These are phyloP conservation scores for Acacia melanoxylon DNA, from an alignment of 306 rosid species.

Conservation along the genomic window DNA sequence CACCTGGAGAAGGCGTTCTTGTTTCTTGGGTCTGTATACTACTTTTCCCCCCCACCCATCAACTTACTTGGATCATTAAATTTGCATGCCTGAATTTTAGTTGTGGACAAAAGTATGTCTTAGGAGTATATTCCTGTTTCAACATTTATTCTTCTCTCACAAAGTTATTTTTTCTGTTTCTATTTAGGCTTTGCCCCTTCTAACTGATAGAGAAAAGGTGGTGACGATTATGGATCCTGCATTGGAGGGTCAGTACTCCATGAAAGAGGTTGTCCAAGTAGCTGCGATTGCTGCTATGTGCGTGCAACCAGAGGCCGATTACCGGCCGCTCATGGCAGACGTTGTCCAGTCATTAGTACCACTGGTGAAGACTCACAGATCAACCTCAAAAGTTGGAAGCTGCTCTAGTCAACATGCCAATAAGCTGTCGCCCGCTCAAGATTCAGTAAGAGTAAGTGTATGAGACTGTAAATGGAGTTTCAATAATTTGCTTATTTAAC, in stretches of 20 bases:
- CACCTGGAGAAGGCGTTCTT: slow-evolving; percentile 86
- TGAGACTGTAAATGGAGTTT: slow-evolving; percentile 30
- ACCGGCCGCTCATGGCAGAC: slow-evolving; percentile 96
- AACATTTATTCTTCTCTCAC: slow-evolving; percentile 20
- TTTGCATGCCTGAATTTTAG: background rate
- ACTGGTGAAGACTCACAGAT: slow-evolving; percentile 61
- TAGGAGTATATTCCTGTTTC: background rate
- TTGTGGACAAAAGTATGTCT: background rate
- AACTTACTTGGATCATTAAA: background rate
- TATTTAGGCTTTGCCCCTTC: slow-evolving; percentile 81
- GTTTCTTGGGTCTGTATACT: slow-evolving; percentile 80
- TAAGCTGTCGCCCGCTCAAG: slow-evolving; percentile 52
- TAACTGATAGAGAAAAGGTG: slow-evolving; percentile 90
- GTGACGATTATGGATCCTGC: slow-evolving; percentile 88
- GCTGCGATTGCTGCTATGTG: slow-evolving; percentile 99
- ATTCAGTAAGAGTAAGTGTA: slow-evolving; percentile 40
- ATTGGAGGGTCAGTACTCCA: slow-evolving; percentile 83
- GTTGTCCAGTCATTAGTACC: slow-evolving; percentile 96
- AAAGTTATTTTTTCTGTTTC: background rate
- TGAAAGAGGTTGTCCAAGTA: slow-evolving; percentile 96
- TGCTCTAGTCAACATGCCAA: slow-evolving; percentile 60
- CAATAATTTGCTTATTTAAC: slow-evolving; percentile 19
- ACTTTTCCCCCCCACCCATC: background rate
- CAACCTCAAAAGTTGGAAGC: slow-evolving; percentile 64
- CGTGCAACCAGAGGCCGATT: slow-evolving; percentile 94